phyloP scores from a whole-genome alignment of 1,139 yeast species.

The Meyerozyma sp. region DNA sequence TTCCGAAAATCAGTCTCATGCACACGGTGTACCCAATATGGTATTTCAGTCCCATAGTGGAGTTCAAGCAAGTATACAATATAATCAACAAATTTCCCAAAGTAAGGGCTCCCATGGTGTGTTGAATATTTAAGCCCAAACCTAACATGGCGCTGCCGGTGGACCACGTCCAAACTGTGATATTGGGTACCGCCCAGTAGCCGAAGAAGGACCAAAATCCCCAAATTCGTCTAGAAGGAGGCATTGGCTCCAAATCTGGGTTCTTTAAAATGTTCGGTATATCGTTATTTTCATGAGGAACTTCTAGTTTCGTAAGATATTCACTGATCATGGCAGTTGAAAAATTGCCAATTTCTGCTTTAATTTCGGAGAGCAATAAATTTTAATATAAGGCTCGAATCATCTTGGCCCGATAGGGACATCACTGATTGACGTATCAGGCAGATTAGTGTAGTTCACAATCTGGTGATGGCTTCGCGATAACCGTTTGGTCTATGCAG shows the following conservation, averaged over 20 bases:
- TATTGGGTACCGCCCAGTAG: slow-evolving; percentile 11
- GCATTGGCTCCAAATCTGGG: slow-evolving; percentile 15
- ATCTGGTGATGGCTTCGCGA: not conserved
- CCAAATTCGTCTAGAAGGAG: slow-evolving; percentile 16
- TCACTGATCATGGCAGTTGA: not conserved
- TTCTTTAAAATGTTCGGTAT: slow-evolving; percentile 3
- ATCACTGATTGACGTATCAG: not conserved
- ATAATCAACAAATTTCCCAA: not conserved
- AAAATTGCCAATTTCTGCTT: not conserved
- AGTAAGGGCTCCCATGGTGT: slow-evolving; percentile 3
- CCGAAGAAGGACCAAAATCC: slow-evolving; percentile 11
- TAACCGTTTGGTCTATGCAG: not conserved
- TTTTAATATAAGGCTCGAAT: not conserved
- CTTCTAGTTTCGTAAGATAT: not conserved
- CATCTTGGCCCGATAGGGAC: not conserved
- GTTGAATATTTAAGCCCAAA: not conserved
- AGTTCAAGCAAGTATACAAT: not conserved
- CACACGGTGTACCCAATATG: slow-evolving; percentile 32
- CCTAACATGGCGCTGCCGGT: slow-evolving; percentile 2
- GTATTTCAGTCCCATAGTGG: slow-evolving; percentile 3
- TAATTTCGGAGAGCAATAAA: not conserved
- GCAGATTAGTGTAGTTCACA: not conserved
- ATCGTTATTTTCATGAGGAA: not conserved
- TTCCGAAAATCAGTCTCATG: slow-evolving; percentile 28
- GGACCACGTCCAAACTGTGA: slow-evolving; percentile 4